Conservation (phyloP, 2,329 filamentous ascomycete species). For the Hymenoscyphus scutula region DNA sequence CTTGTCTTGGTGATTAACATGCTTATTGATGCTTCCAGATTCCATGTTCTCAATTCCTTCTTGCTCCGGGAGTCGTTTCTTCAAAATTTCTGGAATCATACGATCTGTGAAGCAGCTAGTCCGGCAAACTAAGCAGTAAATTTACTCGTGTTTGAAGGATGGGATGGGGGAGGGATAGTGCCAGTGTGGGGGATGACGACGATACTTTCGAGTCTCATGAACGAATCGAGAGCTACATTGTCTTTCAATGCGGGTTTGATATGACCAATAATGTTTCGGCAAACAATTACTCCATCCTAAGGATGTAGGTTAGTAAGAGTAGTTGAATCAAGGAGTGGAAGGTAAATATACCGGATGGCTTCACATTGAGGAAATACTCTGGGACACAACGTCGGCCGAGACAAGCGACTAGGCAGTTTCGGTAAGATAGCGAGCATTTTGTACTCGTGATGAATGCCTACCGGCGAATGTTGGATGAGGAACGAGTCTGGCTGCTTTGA, state of each 20-base stretch:
- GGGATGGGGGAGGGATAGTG: background rate
- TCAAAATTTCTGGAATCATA: conserved; percentile 23
- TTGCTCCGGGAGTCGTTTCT: conserved; percentile 21
- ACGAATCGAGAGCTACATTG: background rate
- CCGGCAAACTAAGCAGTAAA: background rate
- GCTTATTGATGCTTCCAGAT: conserved; percentile 33
- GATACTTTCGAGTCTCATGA: background rate
- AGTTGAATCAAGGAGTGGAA: background rate
- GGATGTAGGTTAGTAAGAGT: background rate
- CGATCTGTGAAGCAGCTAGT: background rate
- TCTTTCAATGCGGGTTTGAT: background rate
- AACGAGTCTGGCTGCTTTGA: conserved; percentile 5
- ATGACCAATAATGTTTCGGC: background rate
- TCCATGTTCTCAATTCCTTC: conserved; percentile 26
- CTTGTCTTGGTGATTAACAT: background rate
- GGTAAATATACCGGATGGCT: conserved; percentile 7
- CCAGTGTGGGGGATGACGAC: background rate
- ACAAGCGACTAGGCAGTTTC: conserved; percentile 12
- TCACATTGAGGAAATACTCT: conserved; percentile 18
- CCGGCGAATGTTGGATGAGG: background rate
- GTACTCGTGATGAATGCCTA: background rate
- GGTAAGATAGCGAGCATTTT: background rate
- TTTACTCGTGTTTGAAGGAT: background rate
- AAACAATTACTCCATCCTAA: background rate
- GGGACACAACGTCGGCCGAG: conserved; percentile 14